Base-by-base conservation (phyloP, 176 grass and related monocot species). In the Guadua angustifolia region DNA sequence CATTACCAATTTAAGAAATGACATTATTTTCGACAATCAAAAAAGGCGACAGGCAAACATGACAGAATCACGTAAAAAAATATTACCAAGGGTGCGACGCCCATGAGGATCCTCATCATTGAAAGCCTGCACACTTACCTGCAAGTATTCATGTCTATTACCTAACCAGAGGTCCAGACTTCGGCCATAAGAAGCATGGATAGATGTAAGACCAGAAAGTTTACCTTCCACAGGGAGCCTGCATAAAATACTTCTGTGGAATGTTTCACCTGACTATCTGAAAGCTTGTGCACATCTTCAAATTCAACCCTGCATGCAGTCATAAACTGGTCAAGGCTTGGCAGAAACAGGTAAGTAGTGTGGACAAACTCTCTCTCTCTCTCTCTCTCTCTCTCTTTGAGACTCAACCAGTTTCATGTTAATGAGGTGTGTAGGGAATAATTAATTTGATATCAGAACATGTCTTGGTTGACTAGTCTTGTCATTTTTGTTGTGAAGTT, bases 81-180 rank as follows among this genome's bases (percentile, higher is more conserved):
- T 33, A 82, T 80, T 95, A 98, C 96, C 96, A 73, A 98, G 91
- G 35, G 96, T 98, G 42, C 96, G 93, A 26, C 91, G 89, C 22
- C 96, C 93, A 80, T 98, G 96, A 57, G 96, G 96, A 85, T 98
- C 96, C 80, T 98, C 96, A n/a, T 98, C 96, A 59, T 92, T 98
- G 91, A 98, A 95, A 39, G 96, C 96, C 79, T 98, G 96, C 44
- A 95, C 96, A 87, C 93, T 98, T 75, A 98, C 96, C 96, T 98
- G 82, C 57, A 83, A 81, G 74, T 47, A 38, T 21, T 6, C 36
- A 45, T 79, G 51, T 66, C 47, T 33, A 29, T 63, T 87, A 80
- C 57, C 33, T 35, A 81, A 71, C 65, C 55, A n/a, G n/a, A n/a
- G n/a, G n/a, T n/a, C n/a, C n/a, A 35, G 26, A 71, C 56, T 52